phyloP scores from a whole-genome alignment of 768 basidiomycete genomes.

The Clitopilus passeckerianus region DNA sequence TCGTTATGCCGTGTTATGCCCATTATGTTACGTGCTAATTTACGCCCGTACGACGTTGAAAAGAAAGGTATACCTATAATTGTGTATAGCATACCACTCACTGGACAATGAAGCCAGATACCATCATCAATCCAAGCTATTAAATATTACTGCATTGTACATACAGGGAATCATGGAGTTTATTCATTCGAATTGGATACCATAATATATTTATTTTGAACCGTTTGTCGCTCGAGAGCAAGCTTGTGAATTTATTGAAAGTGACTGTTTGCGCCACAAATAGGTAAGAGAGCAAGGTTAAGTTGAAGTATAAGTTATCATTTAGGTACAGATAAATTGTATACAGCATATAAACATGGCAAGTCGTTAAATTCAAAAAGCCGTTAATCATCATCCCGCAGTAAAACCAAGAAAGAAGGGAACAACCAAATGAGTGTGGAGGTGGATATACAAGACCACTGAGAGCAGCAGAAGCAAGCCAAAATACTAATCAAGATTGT shows the following conservation, averaged over 20 bases:
- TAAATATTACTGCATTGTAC: neutral
- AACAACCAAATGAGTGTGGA: neutral
- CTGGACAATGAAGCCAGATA: neutral
- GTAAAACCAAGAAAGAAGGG: neutral
- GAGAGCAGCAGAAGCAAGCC: neutral
- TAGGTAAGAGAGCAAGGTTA: neutral
- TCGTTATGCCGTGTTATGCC: neutral
- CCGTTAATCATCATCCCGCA: neutral
- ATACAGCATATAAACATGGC: neutral
- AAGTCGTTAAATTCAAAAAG: neutral
- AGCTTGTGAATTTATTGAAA: neutral
- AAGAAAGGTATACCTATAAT: neutral
- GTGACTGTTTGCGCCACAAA: neutral
- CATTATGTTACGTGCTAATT: neutral
- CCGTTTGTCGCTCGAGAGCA: neutral
- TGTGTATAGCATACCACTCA: neutral
- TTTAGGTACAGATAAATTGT: neutral
- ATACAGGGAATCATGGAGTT: neutral
- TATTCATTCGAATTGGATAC: neutral
- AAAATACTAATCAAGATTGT: slow-evolving; percentile 10
- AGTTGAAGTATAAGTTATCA: neutral
- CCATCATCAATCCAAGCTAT: neutral
- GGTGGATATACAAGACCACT: neutral
- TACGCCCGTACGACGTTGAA: neutral
- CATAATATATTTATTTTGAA: neutral